Conservation (phyloP, 2,329 filamentous ascomycete species). For the Xylaria sp. region DNA sequence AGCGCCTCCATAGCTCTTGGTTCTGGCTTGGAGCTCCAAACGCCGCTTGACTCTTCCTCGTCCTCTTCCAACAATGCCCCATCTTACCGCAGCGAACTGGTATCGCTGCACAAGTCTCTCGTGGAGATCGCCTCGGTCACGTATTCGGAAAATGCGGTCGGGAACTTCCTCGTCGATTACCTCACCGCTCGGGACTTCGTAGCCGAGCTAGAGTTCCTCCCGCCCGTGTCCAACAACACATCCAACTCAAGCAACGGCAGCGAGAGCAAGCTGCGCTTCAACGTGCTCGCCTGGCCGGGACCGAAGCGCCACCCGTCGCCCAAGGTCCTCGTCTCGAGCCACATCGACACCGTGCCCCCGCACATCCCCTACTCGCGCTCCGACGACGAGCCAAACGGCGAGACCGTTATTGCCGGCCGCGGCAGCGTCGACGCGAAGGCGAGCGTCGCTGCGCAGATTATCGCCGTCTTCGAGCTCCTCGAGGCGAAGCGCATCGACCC, state of each 20-base stretch:
- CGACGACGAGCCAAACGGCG: conserved; percentile 55
- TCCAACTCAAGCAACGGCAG: conserved; percentile 34
- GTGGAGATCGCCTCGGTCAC: conserved; percentile 78
- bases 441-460: conserved; percentile 78
- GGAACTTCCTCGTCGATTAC: conserved; percentile 74
- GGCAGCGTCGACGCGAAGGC: conserved; percentile 80
- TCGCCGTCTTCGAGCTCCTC: conserved; percentile 70
- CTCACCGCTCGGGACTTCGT: conserved; percentile 63
- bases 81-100: conserved; percentile 63
- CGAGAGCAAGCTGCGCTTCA: conserved; percentile 66
- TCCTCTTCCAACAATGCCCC: conserved; percentile 39
- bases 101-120: conserved; percentile 80
- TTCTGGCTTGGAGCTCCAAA: background rate
- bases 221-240: conserved; percentile 46
- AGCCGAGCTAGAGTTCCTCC: conserved; percentile 57
- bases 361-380: conserved; percentile 75
- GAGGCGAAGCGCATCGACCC: conserved; percentile 53
- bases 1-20: conserved; percentile 18
- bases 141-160: conserved; percentile 75
- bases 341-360: conserved; percentile 84
- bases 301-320: conserved; percentile 61
- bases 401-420: conserved; percentile 73
- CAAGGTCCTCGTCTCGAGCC: conserved; percentile 76
- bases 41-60: background rate
- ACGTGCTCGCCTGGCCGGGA: conserved; percentile 77